These are phyloP conservation scores for Trichoderma harzianum DNA, from an alignment of 2,329 filamentous ascomycete species.

Conservation along the genomic window DNA sequence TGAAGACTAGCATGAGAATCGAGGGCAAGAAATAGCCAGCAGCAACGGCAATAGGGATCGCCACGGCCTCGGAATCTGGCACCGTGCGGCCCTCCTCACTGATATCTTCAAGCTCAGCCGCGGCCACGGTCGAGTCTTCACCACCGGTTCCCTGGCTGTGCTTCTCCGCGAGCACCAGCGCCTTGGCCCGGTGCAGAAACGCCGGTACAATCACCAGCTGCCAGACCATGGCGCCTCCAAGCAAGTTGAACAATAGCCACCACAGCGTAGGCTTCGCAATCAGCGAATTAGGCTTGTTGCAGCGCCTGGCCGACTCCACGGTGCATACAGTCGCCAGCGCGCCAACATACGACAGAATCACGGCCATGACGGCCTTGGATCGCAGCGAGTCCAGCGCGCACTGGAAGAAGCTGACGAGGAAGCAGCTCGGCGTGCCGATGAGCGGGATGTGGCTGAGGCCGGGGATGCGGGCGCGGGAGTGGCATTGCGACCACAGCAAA, in stretches of 20 bases:
- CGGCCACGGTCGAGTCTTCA: conserved; percentile 42
- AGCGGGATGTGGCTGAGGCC: conserved; percentile 43
- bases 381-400: conserved; percentile 42
- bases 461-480: conserved; percentile 45
- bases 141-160: conserved; percentile 48
- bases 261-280: conserved; percentile 38
- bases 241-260: conserved; percentile 48
- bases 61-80: conserved; percentile 52
- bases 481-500: conserved; percentile 53
- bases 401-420: conserved; percentile 49
- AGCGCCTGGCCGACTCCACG: conserved; percentile 48
- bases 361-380: conserved; percentile 39
- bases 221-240: conserved; percentile 51
- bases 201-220: conserved; percentile 49
- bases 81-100: conserved; percentile 35
- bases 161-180: conserved; percentile 30
- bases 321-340: conserved; percentile 47
- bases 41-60: conserved; percentile 49
- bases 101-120: background rate
- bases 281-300: conserved; percentile 35
- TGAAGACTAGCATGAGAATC: conserved; percentile 43
- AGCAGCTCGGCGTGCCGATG: conserved; percentile 47
- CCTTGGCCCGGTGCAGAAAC: conserved; percentile 43
- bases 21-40: conserved; percentile 48
- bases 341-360: conserved; percentile 43